Percentiles rank a stretch among this genome's conserved stretches.
These are phyloP conservation scores for Magnolia officinalis DNA, from an alignment of 164 flowering plant genomes.

Conservation along the genomic window DNA sequence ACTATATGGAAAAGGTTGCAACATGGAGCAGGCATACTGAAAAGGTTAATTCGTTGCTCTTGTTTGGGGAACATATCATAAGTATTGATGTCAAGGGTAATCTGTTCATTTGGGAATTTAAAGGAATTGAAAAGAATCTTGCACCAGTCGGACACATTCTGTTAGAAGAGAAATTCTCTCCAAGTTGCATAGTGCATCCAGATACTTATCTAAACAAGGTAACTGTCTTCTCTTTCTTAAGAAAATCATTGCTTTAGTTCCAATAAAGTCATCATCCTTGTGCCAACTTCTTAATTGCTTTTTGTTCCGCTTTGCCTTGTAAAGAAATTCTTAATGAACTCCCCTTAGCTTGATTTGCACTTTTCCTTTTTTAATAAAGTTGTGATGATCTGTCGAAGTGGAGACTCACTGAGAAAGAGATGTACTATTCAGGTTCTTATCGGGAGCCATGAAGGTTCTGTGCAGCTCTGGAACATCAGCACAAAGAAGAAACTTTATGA, in stretches of 20 bases:
- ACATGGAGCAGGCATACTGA: constrained; percentile 86
- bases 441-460: constrained; percentile 80
- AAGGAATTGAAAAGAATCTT: constrained; percentile 56
- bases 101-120: constrained; percentile 82
- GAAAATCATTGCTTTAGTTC: neutral
- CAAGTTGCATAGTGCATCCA: constrained; percentile 89
- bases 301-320: neutral
- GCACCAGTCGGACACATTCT: constrained; percentile 64
- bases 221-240: constrained; percentile 14
- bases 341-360: neutral
- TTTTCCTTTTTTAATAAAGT: too few relatives aligned
- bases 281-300: neutral
- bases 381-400: neutral
- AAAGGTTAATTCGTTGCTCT: constrained; percentile 61
- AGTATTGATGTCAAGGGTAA: constrained; percentile 78
- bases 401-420: neutral
- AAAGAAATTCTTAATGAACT: neutral
- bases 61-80: constrained; percentile 83
- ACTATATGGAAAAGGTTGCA: constrained; percentile 53
- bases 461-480: constrained; percentile 94
- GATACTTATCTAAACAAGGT: constrained; percentile 98
- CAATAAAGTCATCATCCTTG: neutral
- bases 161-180: constrained; percentile 55
- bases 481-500: constrained; percentile 76
- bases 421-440: constrained; percentile 55